Evolutionary conservation across 495 filamentous ascomycete species (phyloP).

Genomic region (Podospora appendiculata): DNA sequence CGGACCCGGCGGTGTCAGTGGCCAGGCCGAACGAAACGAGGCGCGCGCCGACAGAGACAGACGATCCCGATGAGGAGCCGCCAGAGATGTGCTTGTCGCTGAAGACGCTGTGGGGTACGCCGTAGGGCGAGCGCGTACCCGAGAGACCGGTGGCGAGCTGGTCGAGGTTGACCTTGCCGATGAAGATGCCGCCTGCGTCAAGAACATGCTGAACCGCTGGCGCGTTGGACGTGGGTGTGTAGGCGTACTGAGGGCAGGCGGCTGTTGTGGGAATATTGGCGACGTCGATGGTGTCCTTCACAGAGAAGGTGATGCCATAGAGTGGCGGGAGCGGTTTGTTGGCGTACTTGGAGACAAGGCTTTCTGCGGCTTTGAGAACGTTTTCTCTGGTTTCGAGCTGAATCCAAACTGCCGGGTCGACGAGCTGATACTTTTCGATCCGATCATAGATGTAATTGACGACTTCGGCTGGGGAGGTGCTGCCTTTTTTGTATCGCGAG

Average conservation of each 20-base stretch:
- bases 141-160: constrained; percentile 58
- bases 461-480: constrained; percentile 22
- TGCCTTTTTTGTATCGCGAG: constrained; percentile 22
- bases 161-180: constrained; percentile 64
- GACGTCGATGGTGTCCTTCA: constrained; percentile 60
- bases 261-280: constrained; percentile 50
- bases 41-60: constrained; percentile 47
- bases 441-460: constrained; percentile 33
- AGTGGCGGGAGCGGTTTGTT: constrained; percentile 46
- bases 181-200: constrained; percentile 49
- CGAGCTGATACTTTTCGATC: constrained; percentile 35
- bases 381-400: constrained; percentile 32
- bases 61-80: constrained; percentile 55
- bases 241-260: constrained; percentile 47
- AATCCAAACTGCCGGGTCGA: constrained; percentile 50
- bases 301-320: constrained; percentile 56
- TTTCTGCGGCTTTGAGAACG: constrained; percentile 33
- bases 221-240: constrained; percentile 35
- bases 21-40: constrained; percentile 56
- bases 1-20: constrained; percentile 61
- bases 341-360: constrained; percentile 34
- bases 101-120: constrained; percentile 46
- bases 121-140: constrained; percentile 57
- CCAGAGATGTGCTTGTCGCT: constrained; percentile 41
- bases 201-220: constrained; percentile 28